phyloP scores from a whole-genome alignment of 495 filamentous ascomycete species.

The Penicillium paradoxum region DNA sequence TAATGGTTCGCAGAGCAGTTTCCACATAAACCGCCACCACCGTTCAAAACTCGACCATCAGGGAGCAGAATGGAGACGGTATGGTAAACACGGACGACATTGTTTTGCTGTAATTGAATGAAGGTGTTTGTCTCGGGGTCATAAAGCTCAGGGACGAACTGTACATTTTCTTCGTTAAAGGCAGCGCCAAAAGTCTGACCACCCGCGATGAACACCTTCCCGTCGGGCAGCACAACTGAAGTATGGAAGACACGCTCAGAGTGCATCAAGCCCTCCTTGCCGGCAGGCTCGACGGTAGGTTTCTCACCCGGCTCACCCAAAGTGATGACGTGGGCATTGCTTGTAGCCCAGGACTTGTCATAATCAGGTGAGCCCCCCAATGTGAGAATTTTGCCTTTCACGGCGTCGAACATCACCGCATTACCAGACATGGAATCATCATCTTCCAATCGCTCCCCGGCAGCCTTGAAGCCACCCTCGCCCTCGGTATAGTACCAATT shows the following conservation, averaged over 20 bases:
- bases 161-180: conserved; percentile 47
- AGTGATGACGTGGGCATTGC: conserved; percentile 47
- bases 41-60: conserved; percentile 50
- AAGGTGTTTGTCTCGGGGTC: conserved; percentile 40
- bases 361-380: conserved; percentile 49
- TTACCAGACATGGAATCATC: conserved; percentile 50
- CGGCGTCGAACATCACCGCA: conserved; percentile 54
- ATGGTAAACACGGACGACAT: conserved; percentile 53
- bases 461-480: conserved; percentile 31
- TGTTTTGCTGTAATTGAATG: conserved; percentile 21
- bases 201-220: conserved; percentile 51
- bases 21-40: conserved; percentile 54
- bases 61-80: conserved; percentile 50
- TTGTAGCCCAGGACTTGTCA: conserved; percentile 31
- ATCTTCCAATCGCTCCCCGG: conserved; percentile 35
- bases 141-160: conserved; percentile 47
- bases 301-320: conserved; percentile 24
- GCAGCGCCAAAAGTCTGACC: conserved; percentile 43
- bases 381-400: conserved; percentile 49
- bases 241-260: conserved; percentile 49
- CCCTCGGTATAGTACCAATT: conserved; percentile 47
- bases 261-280: conserved; percentile 30
- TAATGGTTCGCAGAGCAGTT: conserved; percentile 51
- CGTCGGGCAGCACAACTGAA: conserved; percentile 52
- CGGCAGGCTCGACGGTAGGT: conserved; percentile 26